Evolutionary conservation across 2,329 filamentous ascomycete genomes (phyloP).

Genomic region (Colletotrichum kahawae): DNA sequence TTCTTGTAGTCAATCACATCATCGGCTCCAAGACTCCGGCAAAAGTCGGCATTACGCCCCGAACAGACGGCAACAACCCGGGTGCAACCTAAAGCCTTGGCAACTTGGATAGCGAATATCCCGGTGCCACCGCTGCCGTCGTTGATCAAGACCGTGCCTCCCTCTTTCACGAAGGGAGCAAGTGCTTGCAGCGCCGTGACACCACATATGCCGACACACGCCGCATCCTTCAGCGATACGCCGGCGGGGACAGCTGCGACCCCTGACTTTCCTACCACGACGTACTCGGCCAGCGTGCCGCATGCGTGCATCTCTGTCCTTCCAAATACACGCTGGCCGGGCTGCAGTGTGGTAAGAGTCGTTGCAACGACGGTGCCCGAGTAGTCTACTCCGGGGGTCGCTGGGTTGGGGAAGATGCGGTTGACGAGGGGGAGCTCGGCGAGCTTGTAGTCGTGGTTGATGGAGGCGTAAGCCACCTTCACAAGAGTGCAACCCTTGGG

Average conservation of each 20-base stretch:
- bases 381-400: slow-evolving; percentile 54
- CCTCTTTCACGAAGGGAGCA: slow-evolving; percentile 36
- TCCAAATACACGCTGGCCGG: slow-evolving; percentile 50
- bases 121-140: slow-evolving; percentile 40
- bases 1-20: slow-evolving; percentile 39
- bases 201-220: slow-evolving; percentile 25
- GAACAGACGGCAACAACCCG: slow-evolving; percentile 39
- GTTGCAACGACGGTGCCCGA: slow-evolving; percentile 48
- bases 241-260: slow-evolving; percentile 44
- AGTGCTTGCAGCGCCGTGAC: slow-evolving; percentile 27
- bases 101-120: slow-evolving; percentile 40
- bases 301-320: slow-evolving; percentile 29
- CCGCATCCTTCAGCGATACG: slow-evolving; percentile 25
- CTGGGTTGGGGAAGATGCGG: slow-evolving; percentile 39
- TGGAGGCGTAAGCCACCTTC: slow-evolving; percentile 42
- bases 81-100: slow-evolving; percentile 31
- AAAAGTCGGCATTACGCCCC: slow-evolving; percentile 34
- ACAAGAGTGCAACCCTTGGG: slow-evolving; percentile 42
- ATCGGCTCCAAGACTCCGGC: slow-evolving; percentile 38
- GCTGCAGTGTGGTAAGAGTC: slow-evolving; percentile 29
- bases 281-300: slow-evolving; percentile 50
- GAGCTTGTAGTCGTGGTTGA: slow-evolving; percentile 58
- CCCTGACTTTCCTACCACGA: slow-evolving; percentile 33
- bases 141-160: slow-evolving; percentile 53
- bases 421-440: slow-evolving; percentile 37